Percentiles rank a stretch among this genome's conserved stretches.
Conservation (phyloP, 1,284 basidiomycete species). For the Afroboletus lepidellus region DNA sequence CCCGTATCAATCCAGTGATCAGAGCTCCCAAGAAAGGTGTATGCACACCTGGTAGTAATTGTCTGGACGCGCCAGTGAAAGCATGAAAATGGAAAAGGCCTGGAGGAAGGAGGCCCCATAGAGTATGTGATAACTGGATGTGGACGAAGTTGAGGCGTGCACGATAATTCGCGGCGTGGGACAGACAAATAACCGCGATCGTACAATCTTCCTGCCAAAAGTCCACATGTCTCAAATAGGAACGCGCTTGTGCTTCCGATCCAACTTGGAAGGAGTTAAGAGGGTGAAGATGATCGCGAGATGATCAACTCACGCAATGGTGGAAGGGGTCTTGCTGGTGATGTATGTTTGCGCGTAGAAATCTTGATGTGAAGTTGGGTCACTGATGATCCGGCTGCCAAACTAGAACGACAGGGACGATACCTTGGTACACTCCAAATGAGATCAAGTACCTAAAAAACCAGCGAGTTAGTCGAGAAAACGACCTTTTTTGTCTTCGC, state of each 20-base stretch:
- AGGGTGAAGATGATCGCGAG: neutral
- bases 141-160: neutral
- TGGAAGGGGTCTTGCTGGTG: slow-evolving; percentile 35
- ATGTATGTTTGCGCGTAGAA: slow-evolving; percentile 38
- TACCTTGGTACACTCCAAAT: slow-evolving; percentile 47
- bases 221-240: slow-evolving; percentile 38
- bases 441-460: slow-evolving; percentile 38
- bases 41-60: slow-evolving; percentile 35
- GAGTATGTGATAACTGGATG: slow-evolving; percentile 26
- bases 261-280: slow-evolving; percentile 37
- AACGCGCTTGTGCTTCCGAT: slow-evolving; percentile 49
- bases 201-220: slow-evolving; percentile 36
- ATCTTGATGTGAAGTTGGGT: slow-evolving; percentile 20
- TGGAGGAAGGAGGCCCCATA: slow-evolving; percentile 33
- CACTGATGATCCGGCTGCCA: too few species aligned
- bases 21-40: neutral
- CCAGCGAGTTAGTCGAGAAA: neutral
- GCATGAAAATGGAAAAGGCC: slow-evolving; percentile 37
- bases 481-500: neutral
- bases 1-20: neutral
- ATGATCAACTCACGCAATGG: slow-evolving; percentile 9
- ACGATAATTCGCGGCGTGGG: neutral
- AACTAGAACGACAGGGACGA: neutral
- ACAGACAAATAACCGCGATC: slow-evolving; percentile 39
- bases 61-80: slow-evolving; percentile 35